A percentile compares a stretch with the other conserved stretches of the same genome.
Conservation (phyloP, 2,329 filamentous ascomycete genomes). For the Ophiostoma australiae region DNA sequence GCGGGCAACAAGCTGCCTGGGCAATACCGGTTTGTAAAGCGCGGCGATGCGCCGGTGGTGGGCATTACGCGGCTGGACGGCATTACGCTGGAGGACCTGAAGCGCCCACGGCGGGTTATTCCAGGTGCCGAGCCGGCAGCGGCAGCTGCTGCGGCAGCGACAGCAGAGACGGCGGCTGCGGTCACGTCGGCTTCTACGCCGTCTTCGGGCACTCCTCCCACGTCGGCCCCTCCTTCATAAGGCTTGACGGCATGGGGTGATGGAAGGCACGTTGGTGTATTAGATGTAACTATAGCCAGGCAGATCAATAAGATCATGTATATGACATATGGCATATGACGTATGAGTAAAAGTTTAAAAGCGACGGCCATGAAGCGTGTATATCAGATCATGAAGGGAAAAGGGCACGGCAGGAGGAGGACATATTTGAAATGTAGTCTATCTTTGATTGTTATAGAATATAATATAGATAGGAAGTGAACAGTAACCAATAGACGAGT, state of each 20-base stretch:
- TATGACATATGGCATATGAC: neutral
- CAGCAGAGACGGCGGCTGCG: neutral
- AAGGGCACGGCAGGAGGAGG: neutral
- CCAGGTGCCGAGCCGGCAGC: neutral
- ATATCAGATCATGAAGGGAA: neutral
- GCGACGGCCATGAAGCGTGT: neutral
- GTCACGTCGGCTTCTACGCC: neutral
- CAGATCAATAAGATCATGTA: constrained; percentile 6
- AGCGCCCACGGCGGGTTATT: constrained; percentile 58
- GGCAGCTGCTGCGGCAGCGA: neutral
- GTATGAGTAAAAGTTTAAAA: neutral
- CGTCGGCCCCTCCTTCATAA: neutral
- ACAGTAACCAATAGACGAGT: neutral
- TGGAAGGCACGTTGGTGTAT: neutral
- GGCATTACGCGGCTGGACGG: constrained; percentile 88
- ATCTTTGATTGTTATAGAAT: constrained; percentile 5
- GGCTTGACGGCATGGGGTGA: neutral
- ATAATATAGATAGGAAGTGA: neutral
- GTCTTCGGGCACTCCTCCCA: neutral
- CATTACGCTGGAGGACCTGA: constrained; percentile 75
- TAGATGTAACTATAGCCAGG: constrained; percentile 11
- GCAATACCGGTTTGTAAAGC: constrained; percentile 89
- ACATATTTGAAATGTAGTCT: neutral
- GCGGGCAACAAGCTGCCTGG: constrained; percentile 92
- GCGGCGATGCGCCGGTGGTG: constrained; percentile 82